These are phyloP conservation scores for Colletotrichum cordylinicola DNA, from an alignment of 2,329 filamentous ascomycete species.

Conservation along the genomic window DNA sequence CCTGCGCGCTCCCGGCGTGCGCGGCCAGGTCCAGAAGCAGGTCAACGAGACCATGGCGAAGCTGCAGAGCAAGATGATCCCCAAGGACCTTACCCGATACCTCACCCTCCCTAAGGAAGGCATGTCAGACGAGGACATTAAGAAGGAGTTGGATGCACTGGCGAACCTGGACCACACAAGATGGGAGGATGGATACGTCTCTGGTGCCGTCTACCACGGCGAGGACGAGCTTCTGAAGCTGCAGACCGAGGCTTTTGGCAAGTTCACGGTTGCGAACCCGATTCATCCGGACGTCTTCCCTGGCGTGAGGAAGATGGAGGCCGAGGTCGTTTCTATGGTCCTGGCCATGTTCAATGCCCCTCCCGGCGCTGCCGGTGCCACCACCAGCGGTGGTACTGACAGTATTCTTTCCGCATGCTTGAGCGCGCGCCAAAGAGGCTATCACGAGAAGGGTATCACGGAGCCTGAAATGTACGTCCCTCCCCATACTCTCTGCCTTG, in stretches of 20 bases:
- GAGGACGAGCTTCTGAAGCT: conserved; percentile 81
- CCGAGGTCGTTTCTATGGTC: conserved; percentile 96
- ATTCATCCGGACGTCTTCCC: conserved; percentile 99
- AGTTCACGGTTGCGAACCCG: conserved; percentile 94
- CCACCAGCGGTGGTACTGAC: conserved; percentile 92
- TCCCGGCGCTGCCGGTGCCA: conserved; percentile 82
- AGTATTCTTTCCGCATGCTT: conserved; percentile 96
- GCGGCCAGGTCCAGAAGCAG: conserved; percentile 83
- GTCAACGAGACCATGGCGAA: conserved; percentile 81
- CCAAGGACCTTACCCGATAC: conserved; percentile 74
- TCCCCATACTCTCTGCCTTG: background rate
- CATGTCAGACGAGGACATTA: conserved; percentile 79
- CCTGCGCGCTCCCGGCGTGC: conserved; percentile 84
- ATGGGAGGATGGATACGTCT: conserved; percentile 96
- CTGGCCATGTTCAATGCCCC: conserved; percentile 85
- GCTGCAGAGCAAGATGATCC: conserved; percentile 83
- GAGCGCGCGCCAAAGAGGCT: conserved; percentile 88
- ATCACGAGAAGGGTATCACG: conserved; percentile 82
- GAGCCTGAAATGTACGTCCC: conserved; percentile 87
- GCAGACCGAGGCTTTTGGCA: conserved; percentile 91
- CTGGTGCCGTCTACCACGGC: conserved; percentile 95
- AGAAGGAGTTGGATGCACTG: conserved; percentile 79
- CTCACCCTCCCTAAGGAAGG: conserved; percentile 82
- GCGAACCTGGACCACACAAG: conserved; percentile 89
- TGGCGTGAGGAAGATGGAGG: conserved; percentile 98